Conservation (phyloP, 2,329 filamentous ascomycete species). For the Xylaria arbuscula region DNA sequence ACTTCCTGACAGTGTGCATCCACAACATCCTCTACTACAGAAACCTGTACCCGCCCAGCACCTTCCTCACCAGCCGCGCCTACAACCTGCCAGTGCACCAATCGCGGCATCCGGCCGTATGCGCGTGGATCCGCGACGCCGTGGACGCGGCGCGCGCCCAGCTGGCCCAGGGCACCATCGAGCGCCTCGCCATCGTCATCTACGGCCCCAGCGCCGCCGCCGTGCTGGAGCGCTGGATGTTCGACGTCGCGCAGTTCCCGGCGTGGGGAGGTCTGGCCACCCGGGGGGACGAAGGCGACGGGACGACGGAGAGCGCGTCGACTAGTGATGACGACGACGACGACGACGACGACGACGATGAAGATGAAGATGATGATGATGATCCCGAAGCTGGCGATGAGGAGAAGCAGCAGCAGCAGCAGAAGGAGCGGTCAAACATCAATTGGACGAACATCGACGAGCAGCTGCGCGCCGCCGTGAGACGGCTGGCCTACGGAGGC, state of each 20-base stretch:
- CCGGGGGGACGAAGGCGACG: constrained; percentile 43
- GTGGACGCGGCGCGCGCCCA: constrained; percentile 77
- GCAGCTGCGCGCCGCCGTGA: constrained; percentile 75
- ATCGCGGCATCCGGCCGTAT: constrained; percentile 86
- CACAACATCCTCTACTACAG: constrained; percentile 90
- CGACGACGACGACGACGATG: constrained; percentile 33
- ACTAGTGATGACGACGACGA: constrained; percentile 43
- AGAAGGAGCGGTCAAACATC: constrained; percentile 43
- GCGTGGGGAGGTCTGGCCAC: constrained; percentile 53
- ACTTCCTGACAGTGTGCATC: constrained; percentile 83
- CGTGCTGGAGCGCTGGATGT: constrained; percentile 71
- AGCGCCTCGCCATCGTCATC: constrained; percentile 62
- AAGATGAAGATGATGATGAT: constrained; percentile 40
- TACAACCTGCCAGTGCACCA: constrained; percentile 89
- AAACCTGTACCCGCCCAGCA: constrained; percentile 77
- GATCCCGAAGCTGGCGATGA: constrained; percentile 41
- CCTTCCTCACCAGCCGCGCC: constrained; percentile 82
- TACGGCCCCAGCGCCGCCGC: constrained; percentile 50
- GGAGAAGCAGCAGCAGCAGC: not conserved
- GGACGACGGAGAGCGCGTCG: constrained; percentile 39
- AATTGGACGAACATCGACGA: constrained; percentile 74
- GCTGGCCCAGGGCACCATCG: constrained; percentile 67
- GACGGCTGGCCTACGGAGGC: constrained; percentile 69
- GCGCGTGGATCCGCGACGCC: constrained; percentile 85
- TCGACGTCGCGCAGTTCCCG: constrained; percentile 67